Evolutionary conservation across 108 stramenopile genomes (phyloP).

Genomic region (Pseudonitzschia pungens): DNA sequence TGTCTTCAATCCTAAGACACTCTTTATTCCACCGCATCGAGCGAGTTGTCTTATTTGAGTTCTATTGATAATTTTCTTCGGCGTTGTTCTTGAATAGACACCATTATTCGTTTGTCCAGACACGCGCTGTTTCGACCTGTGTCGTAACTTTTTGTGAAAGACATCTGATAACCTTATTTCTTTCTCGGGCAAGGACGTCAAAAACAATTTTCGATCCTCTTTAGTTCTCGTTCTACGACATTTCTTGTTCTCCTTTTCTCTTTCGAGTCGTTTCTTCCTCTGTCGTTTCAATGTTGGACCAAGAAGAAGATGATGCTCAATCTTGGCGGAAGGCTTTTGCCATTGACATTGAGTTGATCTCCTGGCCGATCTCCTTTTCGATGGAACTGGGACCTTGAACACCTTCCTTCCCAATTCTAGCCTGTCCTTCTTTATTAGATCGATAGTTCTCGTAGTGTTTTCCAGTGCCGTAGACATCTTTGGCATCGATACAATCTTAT

Average conservation of each 20-base stretch:
- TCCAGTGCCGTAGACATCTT: not conserved
- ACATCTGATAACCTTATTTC: slow-evolving; percentile 1
- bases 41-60: not conserved
- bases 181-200: not conserved
- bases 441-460: not conserved
- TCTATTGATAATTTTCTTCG: not conserved
- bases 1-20: slow-evolving; percentile 3
- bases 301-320: slow-evolving; percentile 26
- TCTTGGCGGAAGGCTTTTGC: not conserved
- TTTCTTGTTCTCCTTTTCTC: not conserved
- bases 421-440: not conserved
- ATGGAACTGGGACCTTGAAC: slow-evolving; percentile 9
- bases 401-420: slow-evolving; percentile 12
- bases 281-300: slow-evolving; percentile 25
- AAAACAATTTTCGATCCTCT: not conserved
- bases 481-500: not conserved
- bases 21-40: slow-evolving; percentile 2
- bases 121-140: not conserved
- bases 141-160: not conserved
- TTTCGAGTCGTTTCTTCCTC: not conserved
- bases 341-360: not conserved
- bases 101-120: not conserved
- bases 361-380: slow-evolving; percentile 1
- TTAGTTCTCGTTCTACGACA: not conserved
- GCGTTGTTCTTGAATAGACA: not conserved